A percentile compares a stretch with the other conserved stretches of the same genome.
Conservation (phyloP, 139 green algal genomes). For the Picochlorum costavermella region DNA sequence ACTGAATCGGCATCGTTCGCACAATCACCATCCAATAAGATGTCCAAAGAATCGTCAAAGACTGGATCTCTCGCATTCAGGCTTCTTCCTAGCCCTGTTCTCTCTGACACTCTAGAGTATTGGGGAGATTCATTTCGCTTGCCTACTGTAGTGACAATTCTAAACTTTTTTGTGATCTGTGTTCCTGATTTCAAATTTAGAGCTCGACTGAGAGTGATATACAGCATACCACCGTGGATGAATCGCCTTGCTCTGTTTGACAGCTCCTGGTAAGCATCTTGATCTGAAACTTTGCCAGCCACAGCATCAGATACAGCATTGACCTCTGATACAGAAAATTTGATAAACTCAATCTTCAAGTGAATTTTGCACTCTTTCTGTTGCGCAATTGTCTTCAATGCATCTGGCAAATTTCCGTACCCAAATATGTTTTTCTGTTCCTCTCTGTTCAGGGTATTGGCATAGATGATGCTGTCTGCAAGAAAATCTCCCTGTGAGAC, state of each 20-base stretch:
- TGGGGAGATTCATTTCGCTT: neutral
- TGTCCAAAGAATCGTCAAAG: constrained; percentile 27
- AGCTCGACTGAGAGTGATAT: constrained; percentile 14
- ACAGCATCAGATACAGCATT: neutral
- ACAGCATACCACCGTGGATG: constrained; percentile 22
- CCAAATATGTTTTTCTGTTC: no score
- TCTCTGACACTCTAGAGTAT: constrained; percentile 9
- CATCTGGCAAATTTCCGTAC: no score
- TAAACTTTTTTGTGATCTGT: constrained; percentile 1
- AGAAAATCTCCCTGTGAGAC: no score
- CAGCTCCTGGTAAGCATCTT: neutral
- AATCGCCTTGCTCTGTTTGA: constrained; percentile 1
- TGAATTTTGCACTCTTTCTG: no score
- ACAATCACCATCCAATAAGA: constrained; percentile 17
- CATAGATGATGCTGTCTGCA: no score
- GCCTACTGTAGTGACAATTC: neutral
- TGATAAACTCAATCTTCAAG: constrained; percentile 4
- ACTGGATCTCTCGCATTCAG: constrained; percentile 17
- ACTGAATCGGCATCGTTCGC: constrained; percentile 1
- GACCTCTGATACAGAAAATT: constrained; percentile 3
- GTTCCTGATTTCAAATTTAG: constrained; percentile 3
- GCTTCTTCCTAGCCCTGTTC: constrained; percentile 1
- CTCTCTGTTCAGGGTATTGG: no score
- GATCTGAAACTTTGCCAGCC: constrained; percentile 1
- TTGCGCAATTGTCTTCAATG: no score